These are phyloP conservation scores for Ogataea henricii DNA, from an alignment of 805 yeast genomes.

Conservation along the genomic window DNA sequence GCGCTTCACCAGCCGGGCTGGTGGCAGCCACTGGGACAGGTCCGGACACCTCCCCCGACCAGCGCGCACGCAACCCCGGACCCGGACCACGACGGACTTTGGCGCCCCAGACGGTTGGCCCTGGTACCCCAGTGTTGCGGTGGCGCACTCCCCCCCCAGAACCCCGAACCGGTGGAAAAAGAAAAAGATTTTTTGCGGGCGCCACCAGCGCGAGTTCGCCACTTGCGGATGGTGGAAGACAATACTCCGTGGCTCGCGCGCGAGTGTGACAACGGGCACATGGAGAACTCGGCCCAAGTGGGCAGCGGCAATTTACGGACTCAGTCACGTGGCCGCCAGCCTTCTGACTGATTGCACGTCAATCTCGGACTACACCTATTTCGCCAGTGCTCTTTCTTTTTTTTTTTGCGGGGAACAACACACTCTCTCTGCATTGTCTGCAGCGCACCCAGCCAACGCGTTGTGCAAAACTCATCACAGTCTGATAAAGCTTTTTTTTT, in stretches of 20 bases:
- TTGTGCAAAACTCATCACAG: no score
- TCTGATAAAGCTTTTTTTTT: background rate
- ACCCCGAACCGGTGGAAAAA: background rate
- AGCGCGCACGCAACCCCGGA: background rate
- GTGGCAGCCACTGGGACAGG: slow-evolving; percentile 1
- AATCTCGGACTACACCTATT: no score
- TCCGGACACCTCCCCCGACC: background rate
- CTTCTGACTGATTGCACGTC: background rate
- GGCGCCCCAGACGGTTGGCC: background rate
- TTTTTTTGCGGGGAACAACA: background rate
- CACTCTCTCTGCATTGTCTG: background rate
- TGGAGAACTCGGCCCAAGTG: slow-evolving; percentile 6
- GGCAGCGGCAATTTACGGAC: background rate
- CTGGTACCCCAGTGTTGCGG: background rate
- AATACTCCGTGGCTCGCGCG: slow-evolving; percentile 10
- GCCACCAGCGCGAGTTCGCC: slow-evolving; percentile 7
- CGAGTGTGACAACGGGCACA: slow-evolving; percentile 8
- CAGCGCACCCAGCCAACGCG: no score
- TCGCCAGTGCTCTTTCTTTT: no score
- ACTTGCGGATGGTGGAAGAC: slow-evolving; percentile 11
- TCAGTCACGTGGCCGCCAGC: background rate
- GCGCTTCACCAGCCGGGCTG: slow-evolving; percentile 3
- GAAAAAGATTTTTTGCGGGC: slow-evolving; percentile 1
- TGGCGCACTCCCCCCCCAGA: background rate
- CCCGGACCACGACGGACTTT: slow-evolving; percentile 7